Evolutionary conservation across 1,284 basidiomycete genomes (phyloP), one percentile per base, ranked within the genome.

Genomic region (Tilletia indica): DNA sequence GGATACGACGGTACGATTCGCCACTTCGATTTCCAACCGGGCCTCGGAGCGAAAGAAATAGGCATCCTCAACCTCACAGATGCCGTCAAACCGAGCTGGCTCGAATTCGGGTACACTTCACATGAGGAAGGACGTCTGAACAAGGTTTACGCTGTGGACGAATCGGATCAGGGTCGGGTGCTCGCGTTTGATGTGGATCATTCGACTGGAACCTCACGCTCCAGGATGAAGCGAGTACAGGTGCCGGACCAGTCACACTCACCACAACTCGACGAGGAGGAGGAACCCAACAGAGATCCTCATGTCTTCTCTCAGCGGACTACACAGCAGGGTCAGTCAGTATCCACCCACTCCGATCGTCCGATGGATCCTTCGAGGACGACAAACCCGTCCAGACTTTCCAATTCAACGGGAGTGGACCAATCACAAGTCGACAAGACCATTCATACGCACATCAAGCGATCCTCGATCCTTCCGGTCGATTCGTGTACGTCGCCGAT

Each of bases 381-480:
- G 11, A 16, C 3, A 38, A 67, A 12, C 39, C 39, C 8, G 39
- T 39, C 6, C 38, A n/a, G 39, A 67, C 42, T 12, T 71, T 78
- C 67, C 74, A 80, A 48, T 79, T 79, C 64, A 31, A 51, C 5
- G 2, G 71, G 54, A 58, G 74, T 67, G 80, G 79, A 11, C 78
- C 80, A 0, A 78, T 82, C 3, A 39, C 70, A 14, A 70, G 73
- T 31, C 63, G 79, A 21, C 79, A 82, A 71, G 76, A 78, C 56
- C 74, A 77, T 21, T 71, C 70, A 14, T 82, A 82, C 42, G 78
- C 80, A 9, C 80, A 82, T 63, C 76, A 82, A 61, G 77, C 75
- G 14, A 54, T 68, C 58, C 71, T 75, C 61, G 36, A 68, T 25
- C 80, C 78, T 2, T 63, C 49, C 1, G 78, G 77, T 1, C 16